A percentile compares a stretch with the other conserved stretches of the same genome.
These are phyloP conservation scores for Truncatella angustata DNA, from an alignment of 2,329 filamentous ascomycete genomes.

Conservation along the genomic window DNA sequence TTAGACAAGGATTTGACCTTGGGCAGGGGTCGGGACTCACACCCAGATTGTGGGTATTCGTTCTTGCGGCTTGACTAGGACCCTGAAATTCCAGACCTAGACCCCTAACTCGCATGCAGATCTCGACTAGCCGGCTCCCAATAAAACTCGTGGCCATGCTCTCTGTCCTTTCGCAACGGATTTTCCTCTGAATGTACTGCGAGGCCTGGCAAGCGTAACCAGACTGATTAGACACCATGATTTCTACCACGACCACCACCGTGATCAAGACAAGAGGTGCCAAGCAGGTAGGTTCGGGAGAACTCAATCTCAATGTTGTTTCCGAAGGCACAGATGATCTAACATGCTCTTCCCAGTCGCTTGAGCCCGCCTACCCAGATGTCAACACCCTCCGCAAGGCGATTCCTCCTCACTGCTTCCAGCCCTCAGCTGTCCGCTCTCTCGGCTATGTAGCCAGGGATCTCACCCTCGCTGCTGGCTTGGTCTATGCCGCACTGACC, in stretches of 20 bases:
- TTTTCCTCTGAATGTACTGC: not conserved
- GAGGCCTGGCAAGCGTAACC: not conserved
- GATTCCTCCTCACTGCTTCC: conserved; percentile 62
- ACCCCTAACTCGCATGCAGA: conserved; percentile 1
- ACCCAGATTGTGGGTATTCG: not conserved
- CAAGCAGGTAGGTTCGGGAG: conserved; percentile 1
- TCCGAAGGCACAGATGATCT: not conserved
- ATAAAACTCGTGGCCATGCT: conserved; percentile 1
- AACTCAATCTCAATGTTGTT: not conserved
- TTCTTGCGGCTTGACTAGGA: not conserved
- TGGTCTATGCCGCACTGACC: conserved; percentile 50
- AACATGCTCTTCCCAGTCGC: not conserved
- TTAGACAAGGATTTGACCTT: not conserved
- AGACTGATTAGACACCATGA: not conserved
- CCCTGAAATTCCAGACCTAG: conserved; percentile 3
- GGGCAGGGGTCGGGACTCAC: not conserved
- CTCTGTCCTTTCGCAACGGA: not conserved
- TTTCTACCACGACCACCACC: conserved; percentile 1
- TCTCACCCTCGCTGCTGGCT: conserved; percentile 43
- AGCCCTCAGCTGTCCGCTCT: conserved; percentile 50
- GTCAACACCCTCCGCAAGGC: conserved; percentile 48
- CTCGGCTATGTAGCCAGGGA: conserved; percentile 58
- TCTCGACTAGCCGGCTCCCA: not conserved
- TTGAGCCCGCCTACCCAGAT: conserved; percentile 36
- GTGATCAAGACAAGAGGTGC: conserved; percentile 7